phyloP scores from a whole-genome alignment of 768 basidiomycete species.

The Amanita exitialis region DNA sequence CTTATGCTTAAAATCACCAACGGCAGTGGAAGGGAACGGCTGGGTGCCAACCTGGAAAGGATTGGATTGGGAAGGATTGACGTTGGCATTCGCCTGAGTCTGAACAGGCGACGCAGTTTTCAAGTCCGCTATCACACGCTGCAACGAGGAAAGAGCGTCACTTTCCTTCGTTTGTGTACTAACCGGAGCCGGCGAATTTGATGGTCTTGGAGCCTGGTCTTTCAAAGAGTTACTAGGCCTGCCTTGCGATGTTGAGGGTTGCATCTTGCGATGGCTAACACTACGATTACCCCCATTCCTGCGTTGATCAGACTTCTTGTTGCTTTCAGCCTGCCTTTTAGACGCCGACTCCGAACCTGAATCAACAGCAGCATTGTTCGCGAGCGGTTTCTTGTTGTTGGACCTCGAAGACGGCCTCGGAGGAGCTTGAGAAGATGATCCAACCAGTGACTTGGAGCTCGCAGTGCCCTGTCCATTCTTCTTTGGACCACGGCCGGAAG shows the following conservation, averaged over 20 bases:
- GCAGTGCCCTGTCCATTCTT: slow-evolving; percentile 37
- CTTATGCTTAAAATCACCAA: slow-evolving; percentile 60
- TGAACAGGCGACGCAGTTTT: slow-evolving; percentile 73
- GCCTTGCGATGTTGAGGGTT: slow-evolving; percentile 48
- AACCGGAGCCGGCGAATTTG: slow-evolving; percentile 36
- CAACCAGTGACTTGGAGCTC: slow-evolving; percentile 35
- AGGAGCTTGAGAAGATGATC: slow-evolving; percentile 29
- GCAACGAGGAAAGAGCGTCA: slow-evolving; percentile 78
- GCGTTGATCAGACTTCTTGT: slow-evolving; percentile 48
- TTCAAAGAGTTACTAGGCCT: slow-evolving; percentile 32
- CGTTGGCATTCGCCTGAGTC: slow-evolving; percentile 27
- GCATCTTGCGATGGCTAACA: slow-evolving; percentile 43
- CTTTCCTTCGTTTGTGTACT: slow-evolving; percentile 52
- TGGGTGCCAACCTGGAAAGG: slow-evolving; percentile 61
- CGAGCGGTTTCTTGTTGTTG: slow-evolving; percentile 51
- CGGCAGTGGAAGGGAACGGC: slow-evolving; percentile 38
- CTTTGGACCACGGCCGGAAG: slow-evolving; percentile 46
- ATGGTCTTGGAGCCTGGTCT: slow-evolving; percentile 36
- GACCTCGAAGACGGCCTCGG: slow-evolving; percentile 55
- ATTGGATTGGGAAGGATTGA: slow-evolving; percentile 33
- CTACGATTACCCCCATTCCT: slow-evolving; percentile 40
- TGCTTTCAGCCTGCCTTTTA: slow-evolving; percentile 46
- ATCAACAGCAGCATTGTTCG: slow-evolving; percentile 35
- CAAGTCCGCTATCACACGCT: slow-evolving; percentile 89
- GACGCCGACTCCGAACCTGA: slow-evolving; percentile 66